These are phyloP conservation scores for Geotrichum histeridarum DNA, from an alignment of 1,139 yeast genomes.

Conservation along the genomic window DNA sequence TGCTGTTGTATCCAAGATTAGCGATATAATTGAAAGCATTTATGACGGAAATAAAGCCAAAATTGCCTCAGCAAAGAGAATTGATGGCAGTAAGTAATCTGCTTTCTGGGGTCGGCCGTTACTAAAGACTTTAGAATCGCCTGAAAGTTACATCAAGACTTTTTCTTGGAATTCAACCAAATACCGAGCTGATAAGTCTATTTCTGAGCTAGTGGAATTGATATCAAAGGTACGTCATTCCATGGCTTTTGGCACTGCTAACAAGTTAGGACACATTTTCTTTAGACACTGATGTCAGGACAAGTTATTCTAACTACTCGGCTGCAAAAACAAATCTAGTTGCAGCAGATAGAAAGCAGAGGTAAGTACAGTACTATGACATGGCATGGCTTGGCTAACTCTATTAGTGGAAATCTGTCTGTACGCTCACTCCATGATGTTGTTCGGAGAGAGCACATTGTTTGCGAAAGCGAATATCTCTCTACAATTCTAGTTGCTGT, in stretches of 20 bases:
- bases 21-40: constrained; percentile 59
- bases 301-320: constrained; percentile 63
- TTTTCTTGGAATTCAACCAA: constrained; percentile 87
- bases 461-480: constrained; percentile 77
- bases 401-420: constrained; percentile 67
- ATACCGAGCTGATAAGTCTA: constrained; percentile 77
- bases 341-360: constrained; percentile 87
- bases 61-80: constrained; percentile 44
- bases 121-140: constrained; percentile 31
- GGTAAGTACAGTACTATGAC: constrained; percentile 28
- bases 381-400: background rate
- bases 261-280: constrained; percentile 60
- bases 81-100: constrained; percentile 38
- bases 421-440: constrained; percentile 86
- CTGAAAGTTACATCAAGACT: constrained; percentile 59
- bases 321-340: constrained; percentile 76
- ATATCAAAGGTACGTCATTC: constrained; percentile 44
- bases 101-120: constrained; percentile 6
- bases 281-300: constrained; percentile 76
- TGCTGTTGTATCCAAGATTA: constrained; percentile 62
- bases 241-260: background rate
- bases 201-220: constrained; percentile 63
- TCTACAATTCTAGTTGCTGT: constrained; percentile 81
- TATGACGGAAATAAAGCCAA: constrained; percentile 45
- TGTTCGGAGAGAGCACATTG: constrained; percentile 79